Conservation (phyloP, 2,329 filamentous ascomycete genomes). For the Penicillium sp. region DNA sequence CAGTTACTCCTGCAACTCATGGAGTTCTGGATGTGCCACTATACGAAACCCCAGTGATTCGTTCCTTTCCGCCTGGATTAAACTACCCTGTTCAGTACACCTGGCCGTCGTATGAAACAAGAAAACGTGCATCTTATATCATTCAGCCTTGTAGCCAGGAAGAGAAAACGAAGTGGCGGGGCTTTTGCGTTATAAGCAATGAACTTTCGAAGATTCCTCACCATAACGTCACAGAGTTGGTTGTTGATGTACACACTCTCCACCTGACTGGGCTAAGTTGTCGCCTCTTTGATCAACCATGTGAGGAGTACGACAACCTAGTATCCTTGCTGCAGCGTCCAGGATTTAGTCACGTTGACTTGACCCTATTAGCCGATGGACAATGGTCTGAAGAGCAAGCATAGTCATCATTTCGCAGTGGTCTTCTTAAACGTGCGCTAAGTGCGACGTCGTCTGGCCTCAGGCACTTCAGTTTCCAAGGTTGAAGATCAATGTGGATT, state of each 20-base stretch:
- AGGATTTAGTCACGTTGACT: constrained; percentile 25
- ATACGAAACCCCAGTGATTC: constrained; percentile 43
- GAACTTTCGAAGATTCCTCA: constrained; percentile 21
- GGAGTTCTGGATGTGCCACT: constrained; percentile 32
- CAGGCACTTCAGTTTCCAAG: neutral
- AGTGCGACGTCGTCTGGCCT: neutral
- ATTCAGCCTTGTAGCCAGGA: constrained; percentile 11
- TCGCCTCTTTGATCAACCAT: constrained; percentile 25
- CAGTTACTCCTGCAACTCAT: constrained; percentile 39
- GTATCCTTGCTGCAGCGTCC: constrained; percentile 20
- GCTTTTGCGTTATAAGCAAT: constrained; percentile 26
- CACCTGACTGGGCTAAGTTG: constrained; percentile 27
- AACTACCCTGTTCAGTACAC: constrained; percentile 36
- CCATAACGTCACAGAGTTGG: constrained; percentile 31
- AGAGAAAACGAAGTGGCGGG: constrained; percentile 27
- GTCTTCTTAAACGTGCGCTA: constrained; percentile 3
- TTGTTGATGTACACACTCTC: constrained; percentile 29
- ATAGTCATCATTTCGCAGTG: constrained; percentile 11
- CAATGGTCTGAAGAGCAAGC: neutral
- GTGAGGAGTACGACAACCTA: constrained; percentile 25
- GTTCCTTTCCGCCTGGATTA: constrained; percentile 37
- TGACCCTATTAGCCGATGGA: constrained; percentile 20
- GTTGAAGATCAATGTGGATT: constrained; percentile 1
- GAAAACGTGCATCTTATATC: neutral
- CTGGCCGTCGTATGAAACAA: constrained; percentile 22